phyloP scores from a whole-genome alignment of 805 yeast species.

The Ogataea henricii region DNA sequence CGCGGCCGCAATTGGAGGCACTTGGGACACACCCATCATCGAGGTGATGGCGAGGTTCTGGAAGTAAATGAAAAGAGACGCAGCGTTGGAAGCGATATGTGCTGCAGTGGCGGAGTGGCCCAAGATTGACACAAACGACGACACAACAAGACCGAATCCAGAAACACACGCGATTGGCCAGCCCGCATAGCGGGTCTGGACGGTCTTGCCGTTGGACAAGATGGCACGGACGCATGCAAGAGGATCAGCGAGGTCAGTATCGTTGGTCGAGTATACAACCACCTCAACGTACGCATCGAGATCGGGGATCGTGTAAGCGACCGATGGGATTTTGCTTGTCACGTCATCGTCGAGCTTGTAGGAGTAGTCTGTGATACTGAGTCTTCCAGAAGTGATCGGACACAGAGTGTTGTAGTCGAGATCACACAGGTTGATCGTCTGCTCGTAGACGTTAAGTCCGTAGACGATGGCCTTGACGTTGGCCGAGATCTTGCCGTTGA shows the following conservation, averaged over 20 bases:
- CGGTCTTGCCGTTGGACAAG: slow-evolving; percentile 87
- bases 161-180: slow-evolving; percentile 97
- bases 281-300: slow-evolving; percentile 90
- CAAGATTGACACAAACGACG: slow-evolving; percentile 81
- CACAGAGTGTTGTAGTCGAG: slow-evolving; percentile 59
- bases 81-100: slow-evolving; percentile 94
- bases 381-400: slow-evolving; percentile 86
- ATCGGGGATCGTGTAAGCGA: slow-evolving; percentile 91
- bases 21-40: slow-evolving; percentile 90
- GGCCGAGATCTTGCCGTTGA: slow-evolving; percentile 71
- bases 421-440: slow-evolving; percentile 64
- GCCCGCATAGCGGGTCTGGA: slow-evolving; percentile 85
- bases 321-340: slow-evolving; percentile 63
- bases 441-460: slow-evolving; percentile 66
- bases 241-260: slow-evolving; percentile 43
- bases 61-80: slow-evolving; percentile 89
- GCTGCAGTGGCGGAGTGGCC: slow-evolving; percentile 95
- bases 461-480: slow-evolving; percentile 70
- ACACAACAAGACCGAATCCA: slow-evolving; percentile 82
- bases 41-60: slow-evolving; percentile 89
- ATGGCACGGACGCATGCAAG: slow-evolving; percentile 93
- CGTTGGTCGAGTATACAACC: slow-evolving; percentile 53
- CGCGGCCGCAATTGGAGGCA: slow-evolving; percentile 96
- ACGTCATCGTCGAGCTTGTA: slow-evolving; percentile 45
- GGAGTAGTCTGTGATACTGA: slow-evolving; percentile 54